These are phyloP conservation scores for Mycena pura DNA, from an alignment of 768 basidiomycete species.

Conservation along the genomic window DNA sequence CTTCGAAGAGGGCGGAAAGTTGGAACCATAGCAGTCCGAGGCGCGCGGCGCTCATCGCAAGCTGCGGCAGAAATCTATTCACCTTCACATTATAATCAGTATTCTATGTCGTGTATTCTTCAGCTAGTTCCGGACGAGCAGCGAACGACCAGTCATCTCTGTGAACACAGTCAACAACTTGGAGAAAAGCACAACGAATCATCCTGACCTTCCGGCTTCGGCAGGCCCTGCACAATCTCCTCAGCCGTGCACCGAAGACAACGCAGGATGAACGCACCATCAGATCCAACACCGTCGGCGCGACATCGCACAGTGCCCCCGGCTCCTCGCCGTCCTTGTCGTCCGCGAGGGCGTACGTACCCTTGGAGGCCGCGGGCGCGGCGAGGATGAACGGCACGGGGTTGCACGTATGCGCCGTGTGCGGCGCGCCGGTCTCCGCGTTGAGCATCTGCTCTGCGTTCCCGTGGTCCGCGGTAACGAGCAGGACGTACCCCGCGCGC, in stretches of 20 bases:
- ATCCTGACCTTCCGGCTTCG: conserved; percentile 77
- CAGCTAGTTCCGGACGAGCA: too few relatives aligned
- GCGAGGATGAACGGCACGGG: conserved; percentile 82
- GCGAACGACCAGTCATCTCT: not conserved
- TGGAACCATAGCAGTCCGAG: too few relatives aligned
- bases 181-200: conserved; percentile 9
- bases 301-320: conserved; percentile 92
- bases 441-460: conserved; percentile 96
- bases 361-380: conserved; percentile 68
- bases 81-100: too few relatives aligned
- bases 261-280: conserved; percentile 45
- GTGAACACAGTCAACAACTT: not conserved
- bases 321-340: conserved; percentile 62
- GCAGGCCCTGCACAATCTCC: conserved; percentile 36
- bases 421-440: conserved; percentile 80
- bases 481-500: conserved; percentile 83
- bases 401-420: conserved; percentile 90
- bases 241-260: not conserved
- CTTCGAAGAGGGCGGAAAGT: too few relatives aligned
- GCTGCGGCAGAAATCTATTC: too few relatives aligned
- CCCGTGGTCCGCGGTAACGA: conserved; percentile 92
- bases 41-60: too few relatives aligned
- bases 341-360: conserved; percentile 55
- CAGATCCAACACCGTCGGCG: conserved; percentile 84
- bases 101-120: too few relatives aligned